These are phyloP conservation scores for Silene latifolia DNA, from an alignment of 148 eudicot species.

Conservation along the genomic window DNA sequence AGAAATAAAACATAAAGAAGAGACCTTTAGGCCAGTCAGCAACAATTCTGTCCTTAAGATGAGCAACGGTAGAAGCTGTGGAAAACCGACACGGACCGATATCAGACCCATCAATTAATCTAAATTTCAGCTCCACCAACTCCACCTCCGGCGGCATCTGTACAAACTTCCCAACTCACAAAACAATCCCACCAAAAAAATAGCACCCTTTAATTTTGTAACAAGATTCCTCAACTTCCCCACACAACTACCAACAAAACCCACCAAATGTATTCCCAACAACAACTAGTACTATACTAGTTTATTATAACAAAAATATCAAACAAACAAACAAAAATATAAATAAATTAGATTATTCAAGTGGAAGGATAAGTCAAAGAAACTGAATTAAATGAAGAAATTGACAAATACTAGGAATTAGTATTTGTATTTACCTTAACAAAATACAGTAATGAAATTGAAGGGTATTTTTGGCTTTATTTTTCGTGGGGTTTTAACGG, in stretches of 20 bases:
- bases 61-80: conserved; percentile 52
- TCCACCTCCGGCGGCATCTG: conserved; percentile 81
- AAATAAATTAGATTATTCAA: neutral
- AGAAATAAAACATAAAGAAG: neutral
- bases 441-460: neutral
- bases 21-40: conserved; percentile 86
- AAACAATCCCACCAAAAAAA: neutral
- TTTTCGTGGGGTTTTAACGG: too few species aligned
- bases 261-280: conserved; percentile 8
- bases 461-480: too few species aligned
- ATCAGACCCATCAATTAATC: conserved; percentile 73
- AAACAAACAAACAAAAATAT: neutral
- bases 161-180: conserved; percentile 7
- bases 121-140: conserved; percentile 63
- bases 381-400: neutral
- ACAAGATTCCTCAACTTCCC: conserved; percentile 12
- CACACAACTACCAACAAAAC: conserved; percentile 9
- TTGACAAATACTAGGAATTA: neutral
- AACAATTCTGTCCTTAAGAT: conserved; percentile 68
- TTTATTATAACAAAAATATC: neutral
- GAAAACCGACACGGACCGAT: conserved; percentile 70
- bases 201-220: neutral
- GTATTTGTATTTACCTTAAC: neutral
- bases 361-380: conserved; percentile 7
- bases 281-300: neutral